Evolutionary conservation across 345 rosid genomes (phyloP).

Genomic region (Lumnitzera racemosa): DNA sequence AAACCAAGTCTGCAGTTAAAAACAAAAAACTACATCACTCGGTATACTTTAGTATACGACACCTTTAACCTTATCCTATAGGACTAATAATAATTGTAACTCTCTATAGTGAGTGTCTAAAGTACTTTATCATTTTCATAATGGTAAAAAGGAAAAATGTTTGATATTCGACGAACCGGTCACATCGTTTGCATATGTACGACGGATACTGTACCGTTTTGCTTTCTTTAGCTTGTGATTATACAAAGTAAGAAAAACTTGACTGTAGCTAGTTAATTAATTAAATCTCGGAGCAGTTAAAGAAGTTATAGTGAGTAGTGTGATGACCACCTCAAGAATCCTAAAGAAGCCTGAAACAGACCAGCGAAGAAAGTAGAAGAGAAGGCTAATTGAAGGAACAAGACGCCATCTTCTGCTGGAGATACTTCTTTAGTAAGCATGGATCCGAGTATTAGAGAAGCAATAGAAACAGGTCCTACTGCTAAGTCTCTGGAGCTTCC

Average conservation of each 20-base stretch:
- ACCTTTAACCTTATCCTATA: no score
- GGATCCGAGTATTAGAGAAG: conserved; percentile 87
- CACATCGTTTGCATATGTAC: no score
- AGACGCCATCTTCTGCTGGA: conserved; percentile 44
- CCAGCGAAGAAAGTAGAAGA: conserved; percentile 94
- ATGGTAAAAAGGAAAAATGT: no score
- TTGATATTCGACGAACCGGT: no score
- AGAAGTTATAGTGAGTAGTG: background rate
- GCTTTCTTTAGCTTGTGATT: no score
- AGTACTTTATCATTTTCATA: no score
- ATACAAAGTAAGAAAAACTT: no score
- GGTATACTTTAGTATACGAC: no score
- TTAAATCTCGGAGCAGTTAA: background rate
- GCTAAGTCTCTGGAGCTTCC: conserved; percentile 97
- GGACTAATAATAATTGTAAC: no score
- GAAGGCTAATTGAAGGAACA: conserved; percentile 86
- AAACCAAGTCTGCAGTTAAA: conserved; percentile 63
- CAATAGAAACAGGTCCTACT: conserved; percentile 92
- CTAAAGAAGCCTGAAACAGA: conserved; percentile 86
- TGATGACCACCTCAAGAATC: conserved; percentile 54
- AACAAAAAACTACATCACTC: background rate
- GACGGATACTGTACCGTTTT: no score
- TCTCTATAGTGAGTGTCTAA: no score
- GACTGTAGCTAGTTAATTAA: background rate
- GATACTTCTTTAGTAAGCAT: conserved; percentile 88